Base-by-base conservation (phyloP, 331 rosid species). In the Acacia pycnantha region DNA sequence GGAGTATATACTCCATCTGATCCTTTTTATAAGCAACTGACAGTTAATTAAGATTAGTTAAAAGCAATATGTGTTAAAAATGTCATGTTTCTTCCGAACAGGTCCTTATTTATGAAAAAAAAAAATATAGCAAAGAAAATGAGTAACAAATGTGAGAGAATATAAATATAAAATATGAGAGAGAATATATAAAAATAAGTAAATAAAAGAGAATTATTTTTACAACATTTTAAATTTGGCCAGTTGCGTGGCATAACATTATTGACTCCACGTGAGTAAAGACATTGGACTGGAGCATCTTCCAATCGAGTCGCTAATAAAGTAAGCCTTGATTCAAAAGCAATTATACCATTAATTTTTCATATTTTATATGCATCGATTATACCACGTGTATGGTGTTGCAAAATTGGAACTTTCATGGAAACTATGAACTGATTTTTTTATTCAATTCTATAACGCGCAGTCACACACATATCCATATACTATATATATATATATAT, bases 351-450 rank as follows among this genome's bases (percentile, higher is more conserved):
- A 67, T 67, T n/a, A 21, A 68, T 68, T 35, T 31, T 31, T 37
- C 26, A 37, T 40, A 68, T 40, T 40, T 58, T 37, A 68, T 21
- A 10, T 21, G 41, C 18, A n/a, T 44, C 19, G 8, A 68, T 40
- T 68, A 11, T 40, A 68, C 9, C 73, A 68, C 51, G 73, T 68
- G 73, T 7, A 68, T 33, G 11, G 29, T 68, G 18, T 40, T 19
- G 27, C 26, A 68, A 68, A 68, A 21, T 68, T 24, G 26, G 73
- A 68, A 68, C 50, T 40, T 68, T 68, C 73, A 21, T 21, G 27
- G 73, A 40, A 68, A 21, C n/a, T 18, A 33, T 33, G 10, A 14
- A 64, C n/a, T 15, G 21, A 0, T 2, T 27, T 13, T 27, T 26
- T 12, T 27, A 26, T 62, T 62, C 35, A 22, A 24, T 61, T 62